phyloP scores from a whole-genome alignment of 2,329 filamentous ascomycete species.

The Colletotrichum tropicicola region DNA sequence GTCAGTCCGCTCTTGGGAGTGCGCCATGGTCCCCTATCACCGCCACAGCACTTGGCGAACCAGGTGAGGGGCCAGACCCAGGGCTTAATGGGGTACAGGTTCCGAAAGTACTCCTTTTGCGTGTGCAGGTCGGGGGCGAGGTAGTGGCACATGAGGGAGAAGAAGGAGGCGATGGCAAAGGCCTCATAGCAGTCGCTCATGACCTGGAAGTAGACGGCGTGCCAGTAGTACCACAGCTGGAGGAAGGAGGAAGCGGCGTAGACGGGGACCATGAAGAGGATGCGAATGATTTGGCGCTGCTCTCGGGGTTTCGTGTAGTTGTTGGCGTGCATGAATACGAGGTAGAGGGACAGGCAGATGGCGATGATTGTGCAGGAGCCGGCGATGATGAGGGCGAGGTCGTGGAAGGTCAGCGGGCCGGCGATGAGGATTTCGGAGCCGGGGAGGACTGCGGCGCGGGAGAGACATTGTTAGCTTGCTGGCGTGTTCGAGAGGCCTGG shows the following conservation, averaged over 20 bases:
- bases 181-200: conserved; percentile 89
- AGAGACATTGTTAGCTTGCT: background rate
- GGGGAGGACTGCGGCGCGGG: conserved; percentile 44
- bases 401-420: conserved; percentile 62
- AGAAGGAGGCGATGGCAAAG: conserved; percentile 88
- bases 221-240: conserved; percentile 77
- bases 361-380: conserved; percentile 59
- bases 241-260: conserved; percentile 81
- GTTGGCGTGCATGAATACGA: conserved; percentile 66
- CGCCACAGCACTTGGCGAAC: conserved; percentile 76
- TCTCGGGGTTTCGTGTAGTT: conserved; percentile 69
- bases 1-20: conserved; percentile 84
- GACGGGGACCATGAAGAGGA: conserved; percentile 87
- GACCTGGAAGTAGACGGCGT: conserved; percentile 84
- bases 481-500: background rate
- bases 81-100: conserved; percentile 68
- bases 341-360: conserved; percentile 61
- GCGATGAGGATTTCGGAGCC: conserved; percentile 57
- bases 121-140: conserved; percentile 79
- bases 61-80: conserved; percentile 82
- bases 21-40: conserved; percentile 73
- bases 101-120: conserved; percentile 84
- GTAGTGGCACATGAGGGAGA: conserved; percentile 83
- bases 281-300: conserved; percentile 81
- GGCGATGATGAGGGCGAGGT: conserved; percentile 61